phyloP scores from a whole-genome alignment of 306 rosid species.

The Vigna nakashimae region DNA sequence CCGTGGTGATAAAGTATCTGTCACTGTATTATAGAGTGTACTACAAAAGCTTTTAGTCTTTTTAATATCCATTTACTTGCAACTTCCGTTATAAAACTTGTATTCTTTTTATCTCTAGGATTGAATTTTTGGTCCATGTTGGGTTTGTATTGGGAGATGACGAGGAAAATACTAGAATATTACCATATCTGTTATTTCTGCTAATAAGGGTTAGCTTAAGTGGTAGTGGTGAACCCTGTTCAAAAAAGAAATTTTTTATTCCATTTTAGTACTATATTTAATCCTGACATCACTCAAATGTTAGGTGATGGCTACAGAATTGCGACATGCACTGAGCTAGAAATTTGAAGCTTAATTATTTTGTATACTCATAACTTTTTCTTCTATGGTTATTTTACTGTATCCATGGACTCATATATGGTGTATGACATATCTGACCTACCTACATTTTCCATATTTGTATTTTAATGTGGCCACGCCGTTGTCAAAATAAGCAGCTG shows the following conservation, averaged over 20 bases:
- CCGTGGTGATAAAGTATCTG: too few species aligned
- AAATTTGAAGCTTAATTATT: neutral
- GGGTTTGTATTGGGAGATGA: constrained; percentile 2
- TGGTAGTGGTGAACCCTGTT: neutral
- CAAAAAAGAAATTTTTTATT: neutral
- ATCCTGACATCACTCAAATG: neutral
- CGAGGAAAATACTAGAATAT: constrained; percentile 7
- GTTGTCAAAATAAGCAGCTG: constrained; percentile 43
- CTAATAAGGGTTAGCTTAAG: neutral
- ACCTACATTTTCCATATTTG: constrained; percentile 26
- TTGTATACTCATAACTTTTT: neutral
- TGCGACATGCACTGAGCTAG: neutral
- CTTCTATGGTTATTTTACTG: neutral
- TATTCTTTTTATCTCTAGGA: neutral
- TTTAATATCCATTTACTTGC: neutral
- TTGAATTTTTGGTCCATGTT: neutral
- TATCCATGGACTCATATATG: neutral
- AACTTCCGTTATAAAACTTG: neutral
- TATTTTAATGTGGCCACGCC: constrained; percentile 35
- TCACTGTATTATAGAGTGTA: too few species aligned
- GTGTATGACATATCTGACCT: constrained; percentile 30
- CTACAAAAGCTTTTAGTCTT: too few species aligned
- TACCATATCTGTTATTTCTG: neutral
- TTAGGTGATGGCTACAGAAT: constrained; percentile 1
- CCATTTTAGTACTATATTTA: neutral